Conservation (phyloP, 2,329 filamentous ascomycete species). For the Claviceps paspali region DNA sequence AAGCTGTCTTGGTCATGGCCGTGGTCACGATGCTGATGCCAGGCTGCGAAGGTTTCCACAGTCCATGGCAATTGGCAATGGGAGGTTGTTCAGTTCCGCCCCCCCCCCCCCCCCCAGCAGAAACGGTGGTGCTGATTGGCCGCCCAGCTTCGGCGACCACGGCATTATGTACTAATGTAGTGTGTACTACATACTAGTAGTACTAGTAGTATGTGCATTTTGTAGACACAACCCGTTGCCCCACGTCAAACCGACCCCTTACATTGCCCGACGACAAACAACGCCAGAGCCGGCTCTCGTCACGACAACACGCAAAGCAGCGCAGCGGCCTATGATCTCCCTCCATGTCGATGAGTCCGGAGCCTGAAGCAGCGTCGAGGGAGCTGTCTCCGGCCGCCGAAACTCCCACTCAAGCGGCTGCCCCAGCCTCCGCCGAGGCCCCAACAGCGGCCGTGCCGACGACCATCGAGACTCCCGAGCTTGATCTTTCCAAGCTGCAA, state of each 20-base stretch:
- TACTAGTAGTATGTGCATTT: too few relatives aligned
- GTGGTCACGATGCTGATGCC: not conserved
- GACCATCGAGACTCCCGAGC: conserved; percentile 50
- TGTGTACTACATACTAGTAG: too few relatives aligned
- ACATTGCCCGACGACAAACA: not conserved
- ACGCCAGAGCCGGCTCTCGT: not conserved
- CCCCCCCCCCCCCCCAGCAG: not conserved
- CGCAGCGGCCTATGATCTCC: not conserved
- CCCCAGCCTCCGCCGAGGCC: conserved; percentile 7
- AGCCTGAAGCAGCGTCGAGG: conserved; percentile 19
- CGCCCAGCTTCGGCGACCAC: too few relatives aligned
- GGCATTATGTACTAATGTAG: too few relatives aligned
- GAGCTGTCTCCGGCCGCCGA: conserved; percentile 6
- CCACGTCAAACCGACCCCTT: not conserved
- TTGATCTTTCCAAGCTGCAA: conserved; percentile 82
- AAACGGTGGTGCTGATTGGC: not conserved
- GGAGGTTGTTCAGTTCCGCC: too few relatives aligned
- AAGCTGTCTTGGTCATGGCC: not conserved
- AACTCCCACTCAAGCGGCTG: not conserved
- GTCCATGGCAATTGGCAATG: too few relatives aligned
- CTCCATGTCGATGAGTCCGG: conserved; percentile 22
- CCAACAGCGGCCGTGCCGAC: conserved; percentile 18
- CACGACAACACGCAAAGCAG: not conserved
- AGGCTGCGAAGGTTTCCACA: not conserved
- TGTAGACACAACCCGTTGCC: not conserved